Evolutionary conservation across 345 rosid species (phyloP).

Genomic region (Balakata baccata): DNA sequence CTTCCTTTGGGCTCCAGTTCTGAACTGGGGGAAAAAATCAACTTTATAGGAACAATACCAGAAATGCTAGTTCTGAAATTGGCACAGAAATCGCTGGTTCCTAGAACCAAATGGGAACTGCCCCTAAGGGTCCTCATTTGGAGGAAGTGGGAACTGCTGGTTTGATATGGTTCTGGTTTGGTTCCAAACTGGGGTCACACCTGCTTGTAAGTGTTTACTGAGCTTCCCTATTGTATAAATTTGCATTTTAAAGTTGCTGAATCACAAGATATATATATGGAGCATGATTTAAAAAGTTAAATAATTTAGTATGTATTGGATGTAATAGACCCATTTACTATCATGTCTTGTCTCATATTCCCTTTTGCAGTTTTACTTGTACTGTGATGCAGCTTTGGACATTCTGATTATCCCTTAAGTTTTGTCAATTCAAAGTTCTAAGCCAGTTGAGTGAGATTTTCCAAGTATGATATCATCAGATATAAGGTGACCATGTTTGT

Average conservation of each 20-base stretch:
- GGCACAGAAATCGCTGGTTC: neutral
- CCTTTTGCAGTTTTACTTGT: neutral
- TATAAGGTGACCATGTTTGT: neutral
- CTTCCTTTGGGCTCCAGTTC: too few relatives aligned
- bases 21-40: neutral
- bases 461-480: neutral
- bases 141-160: neutral
- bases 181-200: neutral
- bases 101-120: neutral
- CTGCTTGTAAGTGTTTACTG: neutral
- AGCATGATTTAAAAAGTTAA: neutral
- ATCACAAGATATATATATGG: neutral
- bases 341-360: neutral
- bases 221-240: neutral
- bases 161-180: conserved; percentile 2
- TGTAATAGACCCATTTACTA: neutral
- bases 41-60: neutral
- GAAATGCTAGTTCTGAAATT: neutral
- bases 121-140: neutral
- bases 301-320: neutral
- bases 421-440: conserved; percentile 1
- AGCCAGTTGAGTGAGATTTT: neutral
- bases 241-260: neutral
- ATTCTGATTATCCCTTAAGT: neutral
- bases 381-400: neutral